Conservation (phyloP, 2,329 filamentous ascomycete species). For the Neofusicoccum kwambonambiense region DNA sequence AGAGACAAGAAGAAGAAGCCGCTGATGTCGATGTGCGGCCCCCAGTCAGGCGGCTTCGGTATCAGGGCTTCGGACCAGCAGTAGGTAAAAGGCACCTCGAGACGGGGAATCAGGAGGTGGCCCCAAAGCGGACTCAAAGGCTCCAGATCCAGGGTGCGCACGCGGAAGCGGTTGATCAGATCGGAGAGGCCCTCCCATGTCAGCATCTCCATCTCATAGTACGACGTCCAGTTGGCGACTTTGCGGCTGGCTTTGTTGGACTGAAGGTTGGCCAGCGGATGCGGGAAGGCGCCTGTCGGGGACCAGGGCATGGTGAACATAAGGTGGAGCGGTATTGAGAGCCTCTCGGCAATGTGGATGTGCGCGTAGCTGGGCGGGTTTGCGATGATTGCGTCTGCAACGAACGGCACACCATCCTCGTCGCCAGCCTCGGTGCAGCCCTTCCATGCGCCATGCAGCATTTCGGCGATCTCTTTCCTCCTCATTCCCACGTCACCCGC, state of each 20-base stretch:
- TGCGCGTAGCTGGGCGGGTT: conserved; percentile 78
- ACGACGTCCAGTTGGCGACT: conserved; percentile 78
- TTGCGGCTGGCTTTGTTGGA: conserved; percentile 68
- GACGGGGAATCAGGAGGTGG: conserved; percentile 67
- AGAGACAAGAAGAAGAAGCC: conserved; percentile 77
- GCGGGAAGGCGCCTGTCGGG: conserved; percentile 72
- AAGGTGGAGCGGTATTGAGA: conserved; percentile 73
- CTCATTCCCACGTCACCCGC: conserved; percentile 70
- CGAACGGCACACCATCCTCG: conserved; percentile 68
- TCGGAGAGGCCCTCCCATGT: conserved; percentile 66
- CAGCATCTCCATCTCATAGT: conserved; percentile 79
- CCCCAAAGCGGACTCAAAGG: conserved; percentile 76
- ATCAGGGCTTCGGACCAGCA: conserved; percentile 60
- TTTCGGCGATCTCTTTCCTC: conserved; percentile 70
- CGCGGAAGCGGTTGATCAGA: conserved; percentile 71
- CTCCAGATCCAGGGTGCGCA: conserved; percentile 67
- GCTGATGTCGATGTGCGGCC: conserved; percentile 67
- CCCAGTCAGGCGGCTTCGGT: conserved; percentile 68
- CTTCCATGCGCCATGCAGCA: conserved; percentile 81
- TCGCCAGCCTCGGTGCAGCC: conserved; percentile 73
- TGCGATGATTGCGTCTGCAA: conserved; percentile 79
- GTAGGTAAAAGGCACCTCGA: conserved; percentile 69
- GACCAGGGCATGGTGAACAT: conserved; percentile 91
- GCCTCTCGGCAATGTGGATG: conserved; percentile 71
- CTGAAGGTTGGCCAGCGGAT: conserved; percentile 75